Conservation (phyloP, 2,329 filamentous ascomycete genomes). For the Pseudocercospora crystallina region DNA sequence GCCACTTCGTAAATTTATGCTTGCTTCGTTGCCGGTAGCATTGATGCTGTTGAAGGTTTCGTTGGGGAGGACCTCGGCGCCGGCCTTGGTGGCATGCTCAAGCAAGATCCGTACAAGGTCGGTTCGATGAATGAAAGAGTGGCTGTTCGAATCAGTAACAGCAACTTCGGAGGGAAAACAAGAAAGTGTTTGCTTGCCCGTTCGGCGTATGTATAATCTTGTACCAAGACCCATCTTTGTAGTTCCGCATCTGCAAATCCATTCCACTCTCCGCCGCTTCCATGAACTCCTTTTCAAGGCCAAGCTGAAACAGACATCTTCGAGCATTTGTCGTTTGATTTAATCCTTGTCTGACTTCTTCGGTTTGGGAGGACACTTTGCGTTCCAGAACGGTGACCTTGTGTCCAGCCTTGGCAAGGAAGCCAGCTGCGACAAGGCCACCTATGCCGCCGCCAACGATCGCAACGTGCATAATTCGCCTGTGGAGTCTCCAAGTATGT, state of each 20-base stretch:
- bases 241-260: background rate
- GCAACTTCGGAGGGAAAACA: too few species aligned
- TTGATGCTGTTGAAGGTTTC: constrained; percentile 5
- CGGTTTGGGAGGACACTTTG: background rate
- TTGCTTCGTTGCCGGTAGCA: background rate
- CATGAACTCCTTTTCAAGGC: constrained; percentile 4
- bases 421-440: constrained; percentile 36
- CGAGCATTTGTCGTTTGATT: constrained; percentile 9
- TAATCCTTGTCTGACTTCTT: constrained; percentile 9
- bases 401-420: constrained; percentile 29
- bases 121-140: constrained; percentile 10
- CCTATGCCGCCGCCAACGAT: constrained; percentile 31
- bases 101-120: constrained; percentile 5
- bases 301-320: constrained; percentile 3
- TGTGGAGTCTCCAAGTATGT: too few species aligned
- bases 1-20: constrained; percentile 3
- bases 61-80: constrained; percentile 6
- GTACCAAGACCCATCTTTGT: constrained; percentile 7
- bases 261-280: constrained; percentile 6
- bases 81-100: constrained; percentile 5
- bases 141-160: background rate
- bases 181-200: background rate
- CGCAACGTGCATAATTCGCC: constrained; percentile 11
- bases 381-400: constrained; percentile 21
- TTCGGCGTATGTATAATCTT: constrained; percentile 5